Base-by-base conservation (phyloP, 345 rosid species). In the Rubroshorea leprosula region DNA sequence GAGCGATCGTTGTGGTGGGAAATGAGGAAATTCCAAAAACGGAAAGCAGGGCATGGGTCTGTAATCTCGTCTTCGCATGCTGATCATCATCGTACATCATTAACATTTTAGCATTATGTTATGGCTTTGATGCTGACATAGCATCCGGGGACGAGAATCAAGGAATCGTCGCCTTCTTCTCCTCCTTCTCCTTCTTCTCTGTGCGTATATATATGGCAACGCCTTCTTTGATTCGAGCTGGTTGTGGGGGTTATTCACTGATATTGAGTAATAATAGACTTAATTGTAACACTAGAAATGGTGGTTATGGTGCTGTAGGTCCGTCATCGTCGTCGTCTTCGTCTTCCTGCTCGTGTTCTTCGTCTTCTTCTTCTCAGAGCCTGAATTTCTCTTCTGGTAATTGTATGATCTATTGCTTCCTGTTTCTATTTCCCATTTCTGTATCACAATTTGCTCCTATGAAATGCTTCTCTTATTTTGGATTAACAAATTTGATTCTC, bases 371-470 rank as follows among this genome's bases (percentile, higher is more conserved):
- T 35, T 74, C 83, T 1, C 76, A 70, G 59, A 74, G 61, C 56
- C 58, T 73, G 23, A 61, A 69, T 56, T 67, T 70, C 66, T 61
- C 78, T 71, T 71, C 77, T 20, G 92, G 92, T 88, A 72, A 70
- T 65, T 22, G 31, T n/a, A 44, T 9, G 23, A 5, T 59, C 51
- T n/a, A 47, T 49, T 54, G 43, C 50, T 19, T 50, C 18, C 47
- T 2, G n/a, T 44, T 44, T 13, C 47, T 44, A n/a, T 13, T 44
- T 6, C 6, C 6, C 1, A 1, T 44, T 35, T 8, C 5, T 35
- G 41, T 5, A 10, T 14, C 47, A 9, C n/a, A 44, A 4, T 44
- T 44, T 13, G n/a, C n/a, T n/a, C n/a, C n/a, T n/a, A n/a, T n/a
- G n/a, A n/a, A n/a, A n/a, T n/a, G n/a, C n/a, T n/a, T n/a, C n/a